Evolutionary conservation across 116 monocot species (phyloP), one percentile per base, ranked within the genome.

Genomic region (Dioscorea cayenensis): DNA sequence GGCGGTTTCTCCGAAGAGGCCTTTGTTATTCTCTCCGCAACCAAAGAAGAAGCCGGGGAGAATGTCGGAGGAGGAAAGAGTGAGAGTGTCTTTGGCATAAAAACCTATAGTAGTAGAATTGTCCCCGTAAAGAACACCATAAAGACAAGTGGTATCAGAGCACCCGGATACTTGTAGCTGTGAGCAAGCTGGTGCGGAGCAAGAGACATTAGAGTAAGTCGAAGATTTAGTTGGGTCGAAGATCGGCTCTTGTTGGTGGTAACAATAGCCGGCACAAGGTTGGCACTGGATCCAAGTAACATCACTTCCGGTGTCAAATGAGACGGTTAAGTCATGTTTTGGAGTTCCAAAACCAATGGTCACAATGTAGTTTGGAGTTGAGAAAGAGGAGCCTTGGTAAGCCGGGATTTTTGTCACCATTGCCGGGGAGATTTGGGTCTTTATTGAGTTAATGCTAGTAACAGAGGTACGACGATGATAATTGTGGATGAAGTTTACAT

Each of bases 271-370:
- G n/a, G 61, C 68, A 65, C 96, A 96, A 3, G 96, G 96, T 36
- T 80, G 29, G 80, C 96, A 96, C 22, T 96, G 96, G 64, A 92
- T 73, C 96, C 96, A 96, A 0, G 86, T 88, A 37, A 92, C 51
- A 69, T 89, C 86, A 70, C 96, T 96, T 52, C 96, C 96, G 35
- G 96, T 96, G 86, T 96, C 96, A 55, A 96, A 85, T 23, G 82
- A 60, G 11, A 96, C 63, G 7, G 90, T 73, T 20, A 66, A 64
- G 64, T 75, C 62, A 19, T 43, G 64, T 51, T 21, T 66, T 0
- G 96, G 96, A 29, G 90, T 96, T 60, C 92, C 92, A 35, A 92
- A 63, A 1, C 86, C 86, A 51, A 95, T 35, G 38, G 77, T 77
- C 6, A 91, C 81, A 22, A 95, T 35, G 77, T 95, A 95, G 83